Evolutionary conservation across 2,329 filamentous ascomycete genomes (phyloP).

Genomic region (Huntiella bhutanensis): DNA sequence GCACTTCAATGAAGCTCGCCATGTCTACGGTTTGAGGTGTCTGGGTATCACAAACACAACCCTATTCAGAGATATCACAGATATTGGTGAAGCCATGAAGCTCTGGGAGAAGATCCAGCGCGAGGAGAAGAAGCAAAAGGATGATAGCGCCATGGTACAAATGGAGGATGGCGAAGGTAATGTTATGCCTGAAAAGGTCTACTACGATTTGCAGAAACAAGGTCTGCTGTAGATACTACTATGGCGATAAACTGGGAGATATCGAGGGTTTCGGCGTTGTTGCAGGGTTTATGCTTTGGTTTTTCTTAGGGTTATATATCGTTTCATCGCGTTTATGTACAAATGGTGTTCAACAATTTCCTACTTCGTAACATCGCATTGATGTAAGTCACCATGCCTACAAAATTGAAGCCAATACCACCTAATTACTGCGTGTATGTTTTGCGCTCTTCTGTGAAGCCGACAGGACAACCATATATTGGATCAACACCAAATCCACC

Average conservation of each 20-base stretch:
- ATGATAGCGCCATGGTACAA: conserved; percentile 74
- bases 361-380: background rate
- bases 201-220: conserved; percentile 84
- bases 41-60: conserved; percentile 82
- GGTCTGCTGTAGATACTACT: conserved; percentile 44
- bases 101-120: conserved; percentile 87
- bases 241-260: conserved; percentile 2
- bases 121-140: conserved; percentile 61
- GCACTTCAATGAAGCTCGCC: conserved; percentile 86
- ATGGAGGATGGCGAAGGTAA: conserved; percentile 98
- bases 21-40: conserved; percentile 86
- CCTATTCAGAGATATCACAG: conserved; percentile 83
- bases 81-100: conserved; percentile 71
- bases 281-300: conserved; percentile 1
- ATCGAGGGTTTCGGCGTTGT: conserved; percentile 1
- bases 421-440: conserved; percentile 89
- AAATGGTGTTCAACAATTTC: background rate
- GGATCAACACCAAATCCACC: conserved; percentile 82
- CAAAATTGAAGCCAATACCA: conserved; percentile 44
- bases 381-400: conserved; percentile 19
- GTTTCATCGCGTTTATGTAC: background rate
- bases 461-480: conserved; percentile 49
- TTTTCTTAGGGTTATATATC: conserved; percentile 8
- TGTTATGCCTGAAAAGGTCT: conserved; percentile 98
- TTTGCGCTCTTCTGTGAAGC: conserved; percentile 60